Conservation (phyloP, 305 asterid species). For the Petunia hybrid region DNA sequence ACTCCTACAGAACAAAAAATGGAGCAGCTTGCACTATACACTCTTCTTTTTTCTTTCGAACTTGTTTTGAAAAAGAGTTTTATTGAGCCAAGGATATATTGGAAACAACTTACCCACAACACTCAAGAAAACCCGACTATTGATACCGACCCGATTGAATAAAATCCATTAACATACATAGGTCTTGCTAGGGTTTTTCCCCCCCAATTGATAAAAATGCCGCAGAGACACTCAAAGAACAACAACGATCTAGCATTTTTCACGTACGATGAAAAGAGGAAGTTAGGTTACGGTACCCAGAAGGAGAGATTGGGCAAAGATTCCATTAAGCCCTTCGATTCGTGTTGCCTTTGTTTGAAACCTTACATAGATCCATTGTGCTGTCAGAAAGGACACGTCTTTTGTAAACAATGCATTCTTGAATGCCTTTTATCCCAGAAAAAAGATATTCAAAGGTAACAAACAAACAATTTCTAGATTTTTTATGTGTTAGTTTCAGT, state of each 20-base stretch:
- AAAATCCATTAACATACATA: neutral
- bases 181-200: slow-evolving; percentile 21
- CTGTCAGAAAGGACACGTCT: slow-evolving; percentile 85
- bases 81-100: too few relatives aligned
- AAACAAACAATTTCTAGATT: too few relatives aligned
- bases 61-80: too few relatives aligned
- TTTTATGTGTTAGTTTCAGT: neutral
- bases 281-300: slow-evolving; percentile 93
- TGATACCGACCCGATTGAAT: neutral
- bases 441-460: slow-evolving; percentile 82
- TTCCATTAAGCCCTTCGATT: slow-evolving; percentile 88
- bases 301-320: slow-evolving; percentile 88
- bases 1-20: too few relatives aligned
- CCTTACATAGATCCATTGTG: slow-evolving; percentile 84
- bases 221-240: slow-evolving; percentile 97
- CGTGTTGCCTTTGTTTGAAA: slow-evolving; percentile 91
- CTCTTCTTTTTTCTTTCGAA: too few relatives aligned
- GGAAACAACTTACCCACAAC: too few relatives aligned
- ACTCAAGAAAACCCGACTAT: neutral
- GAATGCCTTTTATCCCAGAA: slow-evolving; percentile 88
- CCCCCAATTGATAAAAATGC: slow-evolving; percentile 50
- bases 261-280: slow-evolving; percentile 76
- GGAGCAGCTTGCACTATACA: too few relatives aligned
- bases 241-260: slow-evolving; percentile 93
- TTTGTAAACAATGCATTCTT: slow-evolving; percentile 85